Evolutionary conservation across 495 filamentous ascomycete genomes (phyloP).

Genomic region (Trichocladium antarcticum): DNA sequence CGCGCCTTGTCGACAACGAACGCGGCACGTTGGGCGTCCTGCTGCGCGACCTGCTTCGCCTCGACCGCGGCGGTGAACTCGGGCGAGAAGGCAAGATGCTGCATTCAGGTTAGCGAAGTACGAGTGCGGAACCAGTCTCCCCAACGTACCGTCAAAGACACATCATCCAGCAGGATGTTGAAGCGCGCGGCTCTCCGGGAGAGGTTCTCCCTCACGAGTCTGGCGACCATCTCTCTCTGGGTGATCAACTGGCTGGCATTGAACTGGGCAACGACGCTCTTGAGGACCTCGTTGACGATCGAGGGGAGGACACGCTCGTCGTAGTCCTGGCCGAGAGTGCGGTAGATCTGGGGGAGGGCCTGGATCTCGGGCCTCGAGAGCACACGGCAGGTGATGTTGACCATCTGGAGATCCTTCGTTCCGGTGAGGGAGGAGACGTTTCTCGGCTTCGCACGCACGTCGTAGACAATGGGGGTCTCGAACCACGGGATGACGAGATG

Average conservation of each 20-base stretch:
- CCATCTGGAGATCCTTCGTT: slow-evolving; percentile 99
- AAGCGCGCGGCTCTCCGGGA: slow-evolving; percentile 84
- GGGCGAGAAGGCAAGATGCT: slow-evolving; percentile 98
- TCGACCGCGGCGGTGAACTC: slow-evolving; percentile 98
- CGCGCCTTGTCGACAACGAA: slow-evolving; percentile 98
- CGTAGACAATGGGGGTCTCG: slow-evolving; percentile 91
- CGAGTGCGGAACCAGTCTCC: background rate
- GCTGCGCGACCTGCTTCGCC: slow-evolving; percentile 97
- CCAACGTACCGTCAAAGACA: slow-evolving; percentile 76
- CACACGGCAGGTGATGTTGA: slow-evolving; percentile 99
- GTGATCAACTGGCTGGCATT: slow-evolving; percentile 98
- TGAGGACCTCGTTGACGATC: slow-evolving; percentile 97
- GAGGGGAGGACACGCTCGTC: slow-evolving; percentile 94
- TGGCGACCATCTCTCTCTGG: slow-evolving; percentile 90
- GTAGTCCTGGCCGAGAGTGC: slow-evolving; percentile 90
- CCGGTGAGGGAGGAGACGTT: slow-evolving; percentile 95
- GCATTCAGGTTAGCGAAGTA: slow-evolving; percentile 16
- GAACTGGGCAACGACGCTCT: slow-evolving; percentile 98
- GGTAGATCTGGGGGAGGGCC: slow-evolving; percentile 89
- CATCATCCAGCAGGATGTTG: slow-evolving; percentile 95
- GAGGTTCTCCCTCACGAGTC: slow-evolving; percentile 84
- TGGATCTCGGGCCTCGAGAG: slow-evolving; percentile 81
- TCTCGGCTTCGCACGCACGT: slow-evolving; percentile 93
- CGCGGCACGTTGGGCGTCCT: slow-evolving; percentile 93
- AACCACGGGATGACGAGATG: slow-evolving; percentile 92